Conservation (phyloP, 345 rosid genomes). For the Eucalyptus guilfoylei region DNA sequence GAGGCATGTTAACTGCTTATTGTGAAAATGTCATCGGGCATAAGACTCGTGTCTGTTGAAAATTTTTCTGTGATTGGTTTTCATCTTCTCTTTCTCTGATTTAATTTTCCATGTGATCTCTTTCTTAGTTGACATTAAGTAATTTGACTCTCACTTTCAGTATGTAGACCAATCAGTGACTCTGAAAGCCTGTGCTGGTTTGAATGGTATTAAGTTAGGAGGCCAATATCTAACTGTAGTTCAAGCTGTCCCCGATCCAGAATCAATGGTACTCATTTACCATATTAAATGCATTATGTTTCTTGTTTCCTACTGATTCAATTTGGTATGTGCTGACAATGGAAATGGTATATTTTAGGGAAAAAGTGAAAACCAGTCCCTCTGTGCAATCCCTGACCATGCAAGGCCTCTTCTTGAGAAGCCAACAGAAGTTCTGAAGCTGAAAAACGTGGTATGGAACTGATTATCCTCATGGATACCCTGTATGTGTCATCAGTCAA, state of each 20-base stretch:
- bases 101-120: not conserved
- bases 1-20: not conserved
- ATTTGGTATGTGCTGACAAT: not conserved
- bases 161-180: constrained; percentile 63
- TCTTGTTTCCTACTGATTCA: constrained; percentile 7
- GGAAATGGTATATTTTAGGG: constrained; percentile 19
- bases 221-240: constrained; percentile 77
- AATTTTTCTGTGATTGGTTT: not conserved
- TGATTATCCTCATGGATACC: not conserved
- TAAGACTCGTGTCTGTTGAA: not conserved
- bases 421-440: constrained; percentile 68
- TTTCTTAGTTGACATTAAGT: not conserved
- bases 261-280: constrained; percentile 30
- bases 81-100: not conserved
- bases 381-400: constrained; percentile 54
- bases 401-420: constrained; percentile 73
- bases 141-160: constrained; percentile 15
- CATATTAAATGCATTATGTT: not conserved
- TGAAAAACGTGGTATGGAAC: constrained; percentile 70
- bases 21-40: not conserved
- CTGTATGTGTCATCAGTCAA: not conserved
- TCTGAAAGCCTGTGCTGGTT: constrained; percentile 74
- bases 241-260: constrained; percentile 41
- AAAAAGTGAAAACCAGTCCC: constrained; percentile 22
- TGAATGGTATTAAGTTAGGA: constrained; percentile 89